These are phyloP conservation scores for Colletotrichum tamarilloi DNA, from an alignment of 2,329 filamentous ascomycete genomes.

Conservation along the genomic window DNA sequence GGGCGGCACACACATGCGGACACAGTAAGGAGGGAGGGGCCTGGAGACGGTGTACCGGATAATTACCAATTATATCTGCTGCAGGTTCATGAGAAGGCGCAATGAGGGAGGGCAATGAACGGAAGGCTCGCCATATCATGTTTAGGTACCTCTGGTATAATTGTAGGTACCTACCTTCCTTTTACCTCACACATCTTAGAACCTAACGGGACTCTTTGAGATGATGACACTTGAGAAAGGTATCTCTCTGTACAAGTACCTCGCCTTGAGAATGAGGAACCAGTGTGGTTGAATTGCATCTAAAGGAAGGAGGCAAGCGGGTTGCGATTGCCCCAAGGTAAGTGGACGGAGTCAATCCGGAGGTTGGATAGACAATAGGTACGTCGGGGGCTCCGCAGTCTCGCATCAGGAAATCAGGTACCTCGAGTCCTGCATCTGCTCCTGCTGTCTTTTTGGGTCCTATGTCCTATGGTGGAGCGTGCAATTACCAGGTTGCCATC, in stretches of 20 bases:
- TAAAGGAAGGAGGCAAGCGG: background rate
- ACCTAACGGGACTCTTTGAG: background rate
- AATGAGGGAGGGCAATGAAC: background rate
- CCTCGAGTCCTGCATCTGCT: background rate
- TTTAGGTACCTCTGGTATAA: background rate
- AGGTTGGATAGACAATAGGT: background rate
- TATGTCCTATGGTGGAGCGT: conserved; percentile 23
- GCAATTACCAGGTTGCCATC: conserved; percentile 36
- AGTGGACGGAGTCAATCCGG: background rate
- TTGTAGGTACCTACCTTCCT: background rate
- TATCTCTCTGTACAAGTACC: background rate
- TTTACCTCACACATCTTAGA: background rate
- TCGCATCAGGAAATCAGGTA: background rate
- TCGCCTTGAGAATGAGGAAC: background rate
- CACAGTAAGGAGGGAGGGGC: conserved; percentile 17
- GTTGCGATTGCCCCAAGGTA: background rate
- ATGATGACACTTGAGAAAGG: too few relatives aligned
- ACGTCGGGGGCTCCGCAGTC: background rate
- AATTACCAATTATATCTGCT: background rate
- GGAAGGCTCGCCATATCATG: background rate
- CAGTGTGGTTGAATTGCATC: background rate
- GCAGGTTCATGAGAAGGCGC: background rate
- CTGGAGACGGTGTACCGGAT: conserved; percentile 30
- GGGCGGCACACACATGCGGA: conserved; percentile 1
- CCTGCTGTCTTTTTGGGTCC: background rate